Base-by-base conservation (phyloP, 1,284 basidiomycete genomes). In the Leccinum pachyderme region DNA sequence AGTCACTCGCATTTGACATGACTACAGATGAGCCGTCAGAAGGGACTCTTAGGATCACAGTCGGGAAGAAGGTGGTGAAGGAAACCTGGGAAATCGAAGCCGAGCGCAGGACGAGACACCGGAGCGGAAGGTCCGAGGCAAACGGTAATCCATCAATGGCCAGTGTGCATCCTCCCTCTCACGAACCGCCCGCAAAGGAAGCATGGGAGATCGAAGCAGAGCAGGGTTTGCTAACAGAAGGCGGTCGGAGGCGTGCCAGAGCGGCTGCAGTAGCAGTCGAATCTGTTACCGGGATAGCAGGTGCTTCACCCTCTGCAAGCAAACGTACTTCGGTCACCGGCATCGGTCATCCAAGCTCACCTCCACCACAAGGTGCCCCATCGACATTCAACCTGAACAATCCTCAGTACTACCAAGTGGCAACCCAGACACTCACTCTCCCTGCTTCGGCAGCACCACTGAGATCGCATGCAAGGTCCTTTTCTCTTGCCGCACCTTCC, bases 201-300 rank as follows among this genome's bases (percentile, higher is more conserved):
- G 66, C 76, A 29, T 91, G 88, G 88, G 88, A 91, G 62, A 79
- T 89, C 28, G 88, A 90, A 59, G 86, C 84, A 1, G 87, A 90
- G 61, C 82, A 82, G 59, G 87, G 87, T 1, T 64, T 90, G 44
- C 66, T 86, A 41, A 89, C 87, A 5, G 87, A 89, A 57, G 87
- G 86, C 15, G 86, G 83, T 11, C 79, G 78, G 54, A 73, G 87
- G 47, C 79, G 85, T 43, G 83, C 85, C 13, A 75, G 86, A 56
- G 83, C 83, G 11, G 51, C 46, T 1, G 62, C 53, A 0, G 64
- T 48, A 2, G 74, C 72, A 2, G 75, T 75, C 2, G 73, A 76
- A 25, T 73, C 73, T 11, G 68, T 71, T 5, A 62, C 67, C n/a
- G 57, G 61, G 11, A 15, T 50, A 7, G 35, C 47, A 22, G 32